Evolutionary conservation across 805 yeast species (phyloP).

Genomic region (Sporopachydermia quercuum): DNA sequence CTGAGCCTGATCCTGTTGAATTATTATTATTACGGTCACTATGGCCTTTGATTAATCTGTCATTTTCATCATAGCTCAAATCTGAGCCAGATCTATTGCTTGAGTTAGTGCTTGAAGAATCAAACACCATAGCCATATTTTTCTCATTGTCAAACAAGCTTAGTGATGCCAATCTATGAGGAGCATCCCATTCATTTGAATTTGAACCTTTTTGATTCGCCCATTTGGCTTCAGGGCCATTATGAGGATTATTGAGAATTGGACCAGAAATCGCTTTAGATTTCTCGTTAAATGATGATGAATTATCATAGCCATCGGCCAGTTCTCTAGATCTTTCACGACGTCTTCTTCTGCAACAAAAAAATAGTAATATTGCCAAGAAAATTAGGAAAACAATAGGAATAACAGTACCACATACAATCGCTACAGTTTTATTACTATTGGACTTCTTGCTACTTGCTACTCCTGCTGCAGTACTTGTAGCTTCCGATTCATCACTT

Average conservation of each 20-base stretch:
- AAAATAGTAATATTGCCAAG: slow-evolving; percentile 32
- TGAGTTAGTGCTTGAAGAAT: background rate
- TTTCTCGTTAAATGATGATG: slow-evolving; percentile 13
- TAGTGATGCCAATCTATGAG: slow-evolving; percentile 20
- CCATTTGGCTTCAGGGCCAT: slow-evolving; percentile 13
- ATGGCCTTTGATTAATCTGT: too few species aligned
- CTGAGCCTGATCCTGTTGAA: background rate
- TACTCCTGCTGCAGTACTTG: slow-evolving; percentile 15
- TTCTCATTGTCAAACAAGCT: slow-evolving; percentile 15
- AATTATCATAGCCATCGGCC: slow-evolving; percentile 15
- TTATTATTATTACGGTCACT: too few species aligned
- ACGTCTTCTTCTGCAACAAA: slow-evolving; percentile 40
- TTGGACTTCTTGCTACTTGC: slow-evolving; percentile 12
- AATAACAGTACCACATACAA: slow-evolving; percentile 81
- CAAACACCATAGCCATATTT: background rate
- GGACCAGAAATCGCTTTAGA: slow-evolving; percentile 22
- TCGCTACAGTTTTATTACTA: slow-evolving; percentile 55
- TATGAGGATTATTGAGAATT: slow-evolving; percentile 19
- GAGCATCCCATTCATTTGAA: slow-evolving; percentile 17
- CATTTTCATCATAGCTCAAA: slow-evolving; percentile 18
- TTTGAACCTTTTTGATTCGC: slow-evolving; percentile 12
- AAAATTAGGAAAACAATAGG: slow-evolving; percentile 42
- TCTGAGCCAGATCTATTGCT: background rate
- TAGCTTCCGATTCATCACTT: slow-evolving; percentile 17
- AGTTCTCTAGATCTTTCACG: slow-evolving; percentile 23